These are phyloP conservation scores for Cardamine resedifolia DNA, from an alignment of 345 rosid species.

Conservation along the genomic window DNA sequence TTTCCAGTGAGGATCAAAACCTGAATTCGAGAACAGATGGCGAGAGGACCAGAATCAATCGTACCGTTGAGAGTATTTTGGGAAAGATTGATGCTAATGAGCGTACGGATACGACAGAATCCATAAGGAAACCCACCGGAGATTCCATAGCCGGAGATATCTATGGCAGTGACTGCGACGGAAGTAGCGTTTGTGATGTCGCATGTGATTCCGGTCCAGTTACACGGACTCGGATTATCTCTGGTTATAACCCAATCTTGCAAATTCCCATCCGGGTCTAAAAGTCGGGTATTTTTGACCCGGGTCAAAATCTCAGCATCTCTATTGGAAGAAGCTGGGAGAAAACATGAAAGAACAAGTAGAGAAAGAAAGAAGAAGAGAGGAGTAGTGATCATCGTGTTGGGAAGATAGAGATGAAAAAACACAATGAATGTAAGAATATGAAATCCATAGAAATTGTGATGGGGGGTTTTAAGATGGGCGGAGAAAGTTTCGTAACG, in stretches of 20 bases:
- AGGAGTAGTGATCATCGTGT: slow-evolving; percentile 5
- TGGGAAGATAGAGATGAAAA: background rate
- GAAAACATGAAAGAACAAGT: background rate
- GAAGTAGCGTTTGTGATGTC: slow-evolving; percentile 34
- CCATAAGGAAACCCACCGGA: slow-evolving; percentile 58
- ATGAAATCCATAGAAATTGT: background rate
- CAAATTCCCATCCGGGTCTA: slow-evolving; percentile 49
- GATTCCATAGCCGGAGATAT: slow-evolving; percentile 46
- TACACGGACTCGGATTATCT: slow-evolving; percentile 48
- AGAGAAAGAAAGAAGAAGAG: slow-evolving; percentile 9
- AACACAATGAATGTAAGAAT: background rate
- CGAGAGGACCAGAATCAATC: slow-evolving; percentile 40
- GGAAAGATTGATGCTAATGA: slow-evolving; percentile 45
- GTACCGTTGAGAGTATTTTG: slow-evolving; percentile 47
- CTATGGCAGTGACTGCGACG: slow-evolving; percentile 46
- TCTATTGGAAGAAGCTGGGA: slow-evolving; percentile 35
- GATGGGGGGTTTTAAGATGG: background rate
- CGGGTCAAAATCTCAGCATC: slow-evolving; percentile 57
- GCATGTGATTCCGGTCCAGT: slow-evolving; percentile 71
- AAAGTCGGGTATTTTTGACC: slow-evolving; percentile 43
- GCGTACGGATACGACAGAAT: slow-evolving; percentile 62
- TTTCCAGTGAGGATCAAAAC: slow-evolving; percentile 42
- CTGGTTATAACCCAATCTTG: slow-evolving; percentile 49
- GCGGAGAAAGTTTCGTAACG: slow-evolving; percentile 12
- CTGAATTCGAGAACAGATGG: slow-evolving; percentile 53